Evolutionary conservation across 1,284 basidiomycete genomes (phyloP).

Genomic region (Phylloporus sp.): DNA sequence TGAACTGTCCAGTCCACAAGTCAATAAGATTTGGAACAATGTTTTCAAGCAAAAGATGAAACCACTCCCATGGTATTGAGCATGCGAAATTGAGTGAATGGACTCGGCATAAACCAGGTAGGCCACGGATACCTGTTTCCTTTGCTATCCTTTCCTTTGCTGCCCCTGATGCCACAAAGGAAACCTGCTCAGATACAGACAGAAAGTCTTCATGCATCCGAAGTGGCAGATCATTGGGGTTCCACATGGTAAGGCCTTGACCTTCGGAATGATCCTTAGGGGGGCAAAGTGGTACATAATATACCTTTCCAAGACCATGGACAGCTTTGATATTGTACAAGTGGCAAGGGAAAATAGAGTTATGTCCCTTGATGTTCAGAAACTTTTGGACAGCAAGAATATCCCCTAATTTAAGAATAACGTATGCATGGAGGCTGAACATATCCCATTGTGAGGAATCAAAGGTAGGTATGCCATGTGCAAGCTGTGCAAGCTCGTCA

Average conservation of each 20-base stretch:
- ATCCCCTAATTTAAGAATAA: neutral
- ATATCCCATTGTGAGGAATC: neutral
- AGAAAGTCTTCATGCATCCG: neutral
- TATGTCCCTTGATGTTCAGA: neutral
- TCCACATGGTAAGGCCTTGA: neutral
- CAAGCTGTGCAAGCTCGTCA: neutral
- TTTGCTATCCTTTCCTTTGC: too few relatives aligned
- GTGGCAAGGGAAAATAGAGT: neutral
- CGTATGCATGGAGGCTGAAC: neutral
- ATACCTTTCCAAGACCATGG: neutral
- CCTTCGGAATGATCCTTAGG: neutral
- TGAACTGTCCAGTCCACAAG: neutral
- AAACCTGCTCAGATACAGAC: too few relatives aligned
- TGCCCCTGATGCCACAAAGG: too few relatives aligned
- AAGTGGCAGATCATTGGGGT: neutral
- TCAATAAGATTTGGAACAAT: neutral
- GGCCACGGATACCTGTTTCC: too few relatives aligned
- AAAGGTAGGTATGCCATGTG: neutral
- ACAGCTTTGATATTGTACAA: neutral
- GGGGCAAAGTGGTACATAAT: neutral
- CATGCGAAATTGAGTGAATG: neutral
- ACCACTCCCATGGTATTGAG: neutral
- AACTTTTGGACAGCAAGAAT: neutral
- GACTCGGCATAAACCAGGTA: neutral
- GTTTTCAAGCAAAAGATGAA: neutral